These are phyloP conservation scores for Penicillium bialowiezense DNA, from an alignment of 495 filamentous ascomycete species.

Conservation along the genomic window DNA sequence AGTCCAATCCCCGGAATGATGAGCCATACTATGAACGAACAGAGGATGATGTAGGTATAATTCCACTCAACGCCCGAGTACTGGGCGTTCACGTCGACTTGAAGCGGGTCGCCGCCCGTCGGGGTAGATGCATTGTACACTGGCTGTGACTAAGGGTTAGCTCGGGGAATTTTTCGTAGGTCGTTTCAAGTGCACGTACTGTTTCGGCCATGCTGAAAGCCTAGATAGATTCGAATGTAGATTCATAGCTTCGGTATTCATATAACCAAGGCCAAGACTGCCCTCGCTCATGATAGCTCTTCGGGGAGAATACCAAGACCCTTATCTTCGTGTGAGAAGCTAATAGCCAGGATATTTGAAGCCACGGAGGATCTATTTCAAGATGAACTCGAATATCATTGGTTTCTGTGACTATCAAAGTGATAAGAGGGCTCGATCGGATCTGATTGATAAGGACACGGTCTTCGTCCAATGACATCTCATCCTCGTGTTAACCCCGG, in stretches of 20 bases:
- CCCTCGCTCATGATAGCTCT: neutral
- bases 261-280: neutral
- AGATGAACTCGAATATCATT: neutral
- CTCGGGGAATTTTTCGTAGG: neutral
- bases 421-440: conserved; percentile 3
- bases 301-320: neutral
- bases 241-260: neutral
- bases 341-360: neutral
- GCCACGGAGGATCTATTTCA: neutral
- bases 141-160: conserved; percentile 24
- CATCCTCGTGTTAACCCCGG: conserved; percentile 2
- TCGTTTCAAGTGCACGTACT: conserved; percentile 4
- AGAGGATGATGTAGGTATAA: conserved; percentile 50
- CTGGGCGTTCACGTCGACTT: conserved; percentile 50
- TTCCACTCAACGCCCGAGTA: conserved; percentile 50
- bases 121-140: conserved; percentile 42
- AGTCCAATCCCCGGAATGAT: conserved; percentile 60
- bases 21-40: conserved; percentile 54
- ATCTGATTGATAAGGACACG: conserved; percentile 9
- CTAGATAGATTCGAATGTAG: neutral
- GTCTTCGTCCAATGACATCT: conserved; percentile 6
- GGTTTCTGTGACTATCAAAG: neutral
- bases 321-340: conserved; percentile 10
- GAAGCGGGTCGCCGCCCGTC: conserved; percentile 42
- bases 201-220: conserved; percentile 7